Base-by-base conservation (phyloP, 2,329 filamentous ascomycete genomes). In the Metarhizium robertsii region DNA sequence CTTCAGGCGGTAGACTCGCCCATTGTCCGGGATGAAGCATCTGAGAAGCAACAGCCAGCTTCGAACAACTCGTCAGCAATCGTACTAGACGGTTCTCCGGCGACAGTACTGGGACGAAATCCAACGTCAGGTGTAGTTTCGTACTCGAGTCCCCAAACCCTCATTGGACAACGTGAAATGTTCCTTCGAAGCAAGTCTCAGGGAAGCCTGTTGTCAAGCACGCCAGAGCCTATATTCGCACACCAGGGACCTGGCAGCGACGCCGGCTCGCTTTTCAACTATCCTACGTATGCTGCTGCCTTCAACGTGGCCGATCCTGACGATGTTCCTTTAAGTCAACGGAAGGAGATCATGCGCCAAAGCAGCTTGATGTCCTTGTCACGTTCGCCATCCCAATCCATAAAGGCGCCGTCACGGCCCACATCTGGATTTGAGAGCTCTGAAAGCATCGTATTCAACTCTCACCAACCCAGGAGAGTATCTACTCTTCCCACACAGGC, bases 291-390 rank as follows among this genome's bases (percentile, higher is more conserved):
- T 53, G 57, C 63, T 43, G 59, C 66, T 20, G 60, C 62, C 55
- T 57, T 66, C 8, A 66, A 66, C 20, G 20, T 50, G 25, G 65
- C 73, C 18, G 79, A 82, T 60, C 73, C 78, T 1, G 88, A 92
- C 58, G 81, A 91, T 55, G 76, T 92, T 61, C 85, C 88, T 0
- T 76, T 94, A 18, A 86, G 83, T 46, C 81, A 87, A 62, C 84
- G 88, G 47, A 79, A 79, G 55, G 72, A 80, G 49, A 68, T 87
- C 32, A 81, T 88, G 55, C 81, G 80, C 36, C 78, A 80, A 46
- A 76, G 67, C 59, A 79, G 75, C 62, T 59, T 73, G 50, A 66
- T 71, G 59, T 62, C 61, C 45, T 69, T 66, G 45, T 61, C 57
- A 6, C 53, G 45, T 6, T 47, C 56, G 13, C 63, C 11, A 52